Base-by-base conservation (phyloP, 1,139 yeast genomes). In the Saccharomyces pastorianus region DNA sequence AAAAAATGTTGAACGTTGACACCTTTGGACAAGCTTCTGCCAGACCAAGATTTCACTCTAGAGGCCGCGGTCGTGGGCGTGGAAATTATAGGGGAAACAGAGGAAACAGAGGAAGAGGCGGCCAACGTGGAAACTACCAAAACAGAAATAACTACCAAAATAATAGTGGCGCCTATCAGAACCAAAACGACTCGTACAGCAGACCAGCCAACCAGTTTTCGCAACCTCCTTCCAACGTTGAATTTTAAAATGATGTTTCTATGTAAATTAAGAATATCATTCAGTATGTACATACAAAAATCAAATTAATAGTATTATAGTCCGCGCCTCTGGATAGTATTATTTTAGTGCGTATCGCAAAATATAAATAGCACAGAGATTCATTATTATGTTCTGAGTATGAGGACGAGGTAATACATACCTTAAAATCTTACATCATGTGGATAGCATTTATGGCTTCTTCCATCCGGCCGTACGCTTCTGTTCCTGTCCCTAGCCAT, bases 401-500 rank as follows among this genome's bases (percentile, higher is more conserved):
- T 14, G 25, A 20, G 11, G 2, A 9, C 9, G 44, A 38, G 20
- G 44, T 6, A 7, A 9, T 11, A 8, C 25, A 6, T 9, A 38
- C 25, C 20, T 20, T 38, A 72, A 53, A 71, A 73, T 50, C 61
- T 59, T 8, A 73, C 69, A 46, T 86, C 91, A 48, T 80, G 77
- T 0, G 95, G 93, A 53, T 81, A 70, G 11, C 83, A 86, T 58
- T 80, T 73, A 27, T 75, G 75, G 48, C 77, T 75, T 28, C 81
- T 75, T 0, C 95, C 95, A 61, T 84, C 76, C 1, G 67, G 69
- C 54, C 91, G 69, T 2, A 82, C 75, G 6, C 87, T 82, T 27
- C 61, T 57, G 0, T 70, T 71, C 53, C 78, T 76, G 55, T 74
- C 76, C 54, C 77, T 63, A 8, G 34, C 50, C 73, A 73, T 70